Percentiles rank a stretch among this genome's conserved stretches.
Conservation (phyloP, 192 early-diverging fungal species). For the Coemansia asiatica region DNA sequence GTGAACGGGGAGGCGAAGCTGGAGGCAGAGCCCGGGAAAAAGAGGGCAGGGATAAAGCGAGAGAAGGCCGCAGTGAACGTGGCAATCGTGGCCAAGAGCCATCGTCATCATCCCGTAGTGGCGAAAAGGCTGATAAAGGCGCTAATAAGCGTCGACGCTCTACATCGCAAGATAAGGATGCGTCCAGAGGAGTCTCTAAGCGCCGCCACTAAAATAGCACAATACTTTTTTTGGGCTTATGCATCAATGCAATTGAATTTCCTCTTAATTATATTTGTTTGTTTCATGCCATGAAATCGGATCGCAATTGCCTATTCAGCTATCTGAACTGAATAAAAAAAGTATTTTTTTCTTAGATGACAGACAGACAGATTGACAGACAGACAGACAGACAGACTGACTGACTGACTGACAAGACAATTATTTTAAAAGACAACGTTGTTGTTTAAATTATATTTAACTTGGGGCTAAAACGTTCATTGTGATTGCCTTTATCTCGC, state of each 20-base stretch:
- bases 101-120: conserved; percentile 7
- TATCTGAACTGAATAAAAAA: too few species aligned
- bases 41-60: conserved; percentile 1
- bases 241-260: not conserved
- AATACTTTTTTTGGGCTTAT: not conserved
- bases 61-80: conserved; percentile 12
- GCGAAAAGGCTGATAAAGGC: conserved; percentile 23
- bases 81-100: conserved; percentile 11
- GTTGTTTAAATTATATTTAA: not conserved
- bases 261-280: not conserved
- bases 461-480: not conserved
- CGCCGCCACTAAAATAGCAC: conserved; percentile 35
- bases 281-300: not conserved
- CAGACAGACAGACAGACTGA: too few species aligned
- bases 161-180: conserved; percentile 35
- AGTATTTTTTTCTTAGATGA: too few species aligned
- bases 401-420: not conserved
- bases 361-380: too few species aligned
- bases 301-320: too few species aligned
- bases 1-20: conserved; percentile 30
- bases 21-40: conserved; percentile 16
- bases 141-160: conserved; percentile 50
- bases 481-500: not conserved
- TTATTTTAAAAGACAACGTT: not conserved
- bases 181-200: conserved; percentile 26